Base-by-base conservation (phyloP, 257 asterid genomes). In the Eucommia ulmoides region DNA sequence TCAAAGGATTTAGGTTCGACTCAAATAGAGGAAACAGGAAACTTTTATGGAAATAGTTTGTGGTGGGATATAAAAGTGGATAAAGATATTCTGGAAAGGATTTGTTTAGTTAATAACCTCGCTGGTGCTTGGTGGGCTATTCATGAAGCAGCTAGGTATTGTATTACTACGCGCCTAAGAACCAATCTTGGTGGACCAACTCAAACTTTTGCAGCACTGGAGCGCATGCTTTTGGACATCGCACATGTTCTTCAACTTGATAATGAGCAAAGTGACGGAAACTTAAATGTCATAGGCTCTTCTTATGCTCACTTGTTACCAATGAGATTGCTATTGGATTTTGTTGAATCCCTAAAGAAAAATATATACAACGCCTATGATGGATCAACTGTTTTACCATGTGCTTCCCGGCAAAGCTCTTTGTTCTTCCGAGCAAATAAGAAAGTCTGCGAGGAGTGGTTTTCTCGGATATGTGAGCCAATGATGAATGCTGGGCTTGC, bases 171-270 rank as follows among this genome's bases (percentile, higher is more conserved):
- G n/a, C 84, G 96, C 25, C 94, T 91, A 24, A 77, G 98, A 61
- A 91, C 98, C 55, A 82, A 91, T 69, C 98, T 91, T 73, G 98
- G 98, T 49, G 98, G 98, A 48, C 98, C 98, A 62, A 80, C 98
- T 65, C 98, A 86, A 75, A 91, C 98, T 58, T 91, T 91, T 75
- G 96, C 98, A 73, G 98, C 96, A 50, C 35, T 86, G 81, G 98
- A 91, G 63, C 94, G 93, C 60, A 91, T 91, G 98, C 98, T 91
- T 68, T 79, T 83, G 60, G 96, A 91, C 68, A 74, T 85, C 64
- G 78, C 93, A 58, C 96, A 80, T 61, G 79, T 86, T 56, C 72
- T 91, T 56, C 91, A 69, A 55, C 86, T 91, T 63, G 93, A 82
- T 76, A 69, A 81, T 44, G 74, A 84, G 49, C 88, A 86, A 68